Evolutionary conservation across 208 protist genomes (phyloP).

Genomic region (Histomonas meleagridis): DNA sequence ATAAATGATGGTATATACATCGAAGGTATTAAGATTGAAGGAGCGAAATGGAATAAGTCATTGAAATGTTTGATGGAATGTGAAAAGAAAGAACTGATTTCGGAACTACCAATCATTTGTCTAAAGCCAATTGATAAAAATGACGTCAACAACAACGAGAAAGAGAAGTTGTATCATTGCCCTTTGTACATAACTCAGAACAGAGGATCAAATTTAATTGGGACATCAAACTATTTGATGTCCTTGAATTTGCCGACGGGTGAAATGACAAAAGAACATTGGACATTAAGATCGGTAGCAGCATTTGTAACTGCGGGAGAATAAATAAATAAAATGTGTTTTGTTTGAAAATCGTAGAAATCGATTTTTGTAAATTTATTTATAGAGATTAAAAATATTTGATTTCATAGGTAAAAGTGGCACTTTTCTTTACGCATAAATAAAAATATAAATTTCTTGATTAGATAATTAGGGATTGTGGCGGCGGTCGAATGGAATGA

Average conservation of each 20-base stretch:
- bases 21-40: conserved; percentile 82
- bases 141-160: neutral
- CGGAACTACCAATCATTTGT: conserved; percentile 86
- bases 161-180: neutral
- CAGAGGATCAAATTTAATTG: neutral
- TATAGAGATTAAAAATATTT: too few relatives aligned
- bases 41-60: conserved; percentile 79
- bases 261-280: neutral
- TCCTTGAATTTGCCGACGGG: neutral
- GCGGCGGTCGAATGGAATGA: too few relatives aligned
- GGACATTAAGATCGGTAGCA: conserved; percentile 15
- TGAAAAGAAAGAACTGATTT: conserved; percentile 81
- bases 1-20: conserved; percentile 90
- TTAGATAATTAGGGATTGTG: too few relatives aligned
- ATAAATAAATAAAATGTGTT: too few relatives aligned
- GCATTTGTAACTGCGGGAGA: neutral
- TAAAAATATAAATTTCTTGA: too few relatives aligned
- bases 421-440: too few relatives aligned
- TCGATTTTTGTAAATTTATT: too few relatives aligned
- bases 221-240: neutral
- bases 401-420: too few relatives aligned
- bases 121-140: conserved; percentile 77
- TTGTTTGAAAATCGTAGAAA: too few relatives aligned
- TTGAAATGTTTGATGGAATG: conserved; percentile 74
- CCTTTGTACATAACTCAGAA: conserved; percentile 1